Conservation (phyloP, 495 filamentous ascomycete genomes). For the Barbatosphaeria neglecta region DNA sequence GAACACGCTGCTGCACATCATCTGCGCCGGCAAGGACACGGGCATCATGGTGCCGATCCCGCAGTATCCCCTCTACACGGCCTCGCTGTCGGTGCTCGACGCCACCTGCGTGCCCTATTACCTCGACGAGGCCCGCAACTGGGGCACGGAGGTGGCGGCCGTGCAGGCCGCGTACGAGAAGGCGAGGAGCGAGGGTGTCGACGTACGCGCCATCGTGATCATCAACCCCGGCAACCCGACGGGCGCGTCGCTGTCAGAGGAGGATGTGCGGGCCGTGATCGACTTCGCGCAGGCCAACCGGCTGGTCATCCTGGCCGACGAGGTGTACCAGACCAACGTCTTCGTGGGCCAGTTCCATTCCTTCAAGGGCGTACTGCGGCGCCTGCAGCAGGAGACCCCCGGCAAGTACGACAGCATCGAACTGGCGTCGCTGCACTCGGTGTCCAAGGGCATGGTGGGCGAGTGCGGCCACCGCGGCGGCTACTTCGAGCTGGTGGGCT, state of each 20-base stretch:
- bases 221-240: constrained; percentile 99
- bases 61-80: constrained; percentile 96
- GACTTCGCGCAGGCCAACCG: constrained; percentile 76
- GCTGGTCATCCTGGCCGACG: constrained; percentile 84
- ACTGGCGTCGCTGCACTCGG: constrained; percentile 72
- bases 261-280: constrained; percentile 71
- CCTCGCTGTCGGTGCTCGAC: constrained; percentile 76
- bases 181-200: constrained; percentile 62
- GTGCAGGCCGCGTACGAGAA: constrained; percentile 59
- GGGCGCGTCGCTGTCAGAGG: constrained; percentile 65
- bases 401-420: constrained; percentile 74
- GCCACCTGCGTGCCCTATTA: constrained; percentile 85
- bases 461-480: constrained; percentile 96
- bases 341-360: constrained; percentile 86
- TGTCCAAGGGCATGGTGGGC: constrained; percentile 95
- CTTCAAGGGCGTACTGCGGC: constrained; percentile 83
- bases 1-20: constrained; percentile 79
- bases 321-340: constrained; percentile 98
- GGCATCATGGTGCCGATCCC: constrained; percentile 92
- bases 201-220: constrained; percentile 84
- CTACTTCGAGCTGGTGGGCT: constrained; percentile 89
- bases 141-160: constrained; percentile 73
- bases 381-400: constrained; percentile 63
- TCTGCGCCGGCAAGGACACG: constrained; percentile 66
- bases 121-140: constrained; percentile 71